These are phyloP conservation scores for Emmonsiellopsis sp. DNA, from an alignment of 2,329 filamentous ascomycete species.

Conservation along the genomic window DNA sequence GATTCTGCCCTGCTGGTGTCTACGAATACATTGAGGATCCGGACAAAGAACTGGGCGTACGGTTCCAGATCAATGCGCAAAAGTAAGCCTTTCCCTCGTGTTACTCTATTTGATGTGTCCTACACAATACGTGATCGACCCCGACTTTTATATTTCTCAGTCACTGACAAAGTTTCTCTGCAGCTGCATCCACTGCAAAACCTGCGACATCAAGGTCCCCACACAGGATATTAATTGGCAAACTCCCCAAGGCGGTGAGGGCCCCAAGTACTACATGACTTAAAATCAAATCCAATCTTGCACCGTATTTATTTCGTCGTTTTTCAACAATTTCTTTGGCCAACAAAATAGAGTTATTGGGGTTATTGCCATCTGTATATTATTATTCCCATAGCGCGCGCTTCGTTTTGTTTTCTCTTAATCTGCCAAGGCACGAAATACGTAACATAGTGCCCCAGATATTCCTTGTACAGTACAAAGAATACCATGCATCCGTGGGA, in stretches of 20 bases:
- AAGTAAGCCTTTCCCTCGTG: slow-evolving; percentile 57
- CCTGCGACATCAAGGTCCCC: slow-evolving; percentile 97
- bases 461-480: background rate
- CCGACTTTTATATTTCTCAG: background rate
- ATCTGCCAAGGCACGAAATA: background rate
- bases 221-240: slow-evolving; percentile 97
- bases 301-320: background rate
- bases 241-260: slow-evolving; percentile 83
- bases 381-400: background rate
- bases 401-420: background rate
- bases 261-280: slow-evolving; percentile 57
- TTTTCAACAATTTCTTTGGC: background rate
- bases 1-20: slow-evolving; percentile 94
- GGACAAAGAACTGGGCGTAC: slow-evolving; percentile 74
- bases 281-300: slow-evolving; percentile 16
- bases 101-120: background rate
- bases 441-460: background rate
- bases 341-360: background rate
- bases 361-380: background rate
- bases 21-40: slow-evolving; percentile 97
- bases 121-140: background rate
- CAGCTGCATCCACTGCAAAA: slow-evolving; percentile 99
- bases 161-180: background rate
- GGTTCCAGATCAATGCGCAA: slow-evolving; percentile 96
- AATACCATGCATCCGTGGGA: background rate